A percentile compares a stretch with the other conserved stretches of the same genome.
Conservation (phyloP, 352 stramenopile species). For the Globisporangium nunn region DNA sequence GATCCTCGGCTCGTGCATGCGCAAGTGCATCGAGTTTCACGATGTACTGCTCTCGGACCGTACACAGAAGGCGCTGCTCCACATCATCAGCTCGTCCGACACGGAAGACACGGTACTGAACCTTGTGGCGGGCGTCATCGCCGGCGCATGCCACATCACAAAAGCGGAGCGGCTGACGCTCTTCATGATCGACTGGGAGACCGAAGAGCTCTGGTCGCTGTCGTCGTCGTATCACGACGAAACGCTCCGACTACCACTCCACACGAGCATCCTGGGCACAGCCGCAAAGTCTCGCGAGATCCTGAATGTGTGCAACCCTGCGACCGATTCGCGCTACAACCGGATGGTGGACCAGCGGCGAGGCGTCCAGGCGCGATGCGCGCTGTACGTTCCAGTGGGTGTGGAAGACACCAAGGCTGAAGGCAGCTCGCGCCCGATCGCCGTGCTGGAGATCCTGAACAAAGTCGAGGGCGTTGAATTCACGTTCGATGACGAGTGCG, state of each 20-base stretch:
- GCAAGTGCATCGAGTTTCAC: slow-evolving; percentile 83
- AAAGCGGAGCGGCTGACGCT: slow-evolving; percentile 68
- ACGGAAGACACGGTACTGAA: slow-evolving; percentile 81
- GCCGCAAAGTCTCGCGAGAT: slow-evolving; percentile 53
- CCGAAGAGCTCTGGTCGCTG: slow-evolving; percentile 73
- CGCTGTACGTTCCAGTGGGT: slow-evolving; percentile 83
- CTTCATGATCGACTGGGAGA: slow-evolving; percentile 84
- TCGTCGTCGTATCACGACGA: slow-evolving; percentile 71
- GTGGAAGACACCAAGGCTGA: slow-evolving; percentile 38
- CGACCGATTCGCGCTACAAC: slow-evolving; percentile 53
- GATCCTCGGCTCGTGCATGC: slow-evolving; percentile 79
- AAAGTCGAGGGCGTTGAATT: slow-evolving; percentile 65
- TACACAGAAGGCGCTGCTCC: slow-evolving; percentile 76
- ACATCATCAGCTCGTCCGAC: slow-evolving; percentile 82
- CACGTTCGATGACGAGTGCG: slow-evolving; percentile 80
- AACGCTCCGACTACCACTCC: slow-evolving; percentile 53
- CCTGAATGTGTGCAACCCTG: slow-evolving; percentile 64
- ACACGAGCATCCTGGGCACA: slow-evolving; percentile 49
- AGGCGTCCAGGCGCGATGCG: slow-evolving; percentile 55
- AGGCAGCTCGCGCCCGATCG: slow-evolving; percentile 54
- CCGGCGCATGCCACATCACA: slow-evolving; percentile 74
- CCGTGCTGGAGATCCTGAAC: slow-evolving; percentile 87
- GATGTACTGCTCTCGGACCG: slow-evolving; percentile 76
- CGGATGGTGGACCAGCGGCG: slow-evolving; percentile 42
- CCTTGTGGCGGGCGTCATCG: slow-evolving; percentile 78